Evolutionary conservation across 495 filamentous ascomycete genomes (phyloP).

Genomic region (Podospora didyma): DNA sequence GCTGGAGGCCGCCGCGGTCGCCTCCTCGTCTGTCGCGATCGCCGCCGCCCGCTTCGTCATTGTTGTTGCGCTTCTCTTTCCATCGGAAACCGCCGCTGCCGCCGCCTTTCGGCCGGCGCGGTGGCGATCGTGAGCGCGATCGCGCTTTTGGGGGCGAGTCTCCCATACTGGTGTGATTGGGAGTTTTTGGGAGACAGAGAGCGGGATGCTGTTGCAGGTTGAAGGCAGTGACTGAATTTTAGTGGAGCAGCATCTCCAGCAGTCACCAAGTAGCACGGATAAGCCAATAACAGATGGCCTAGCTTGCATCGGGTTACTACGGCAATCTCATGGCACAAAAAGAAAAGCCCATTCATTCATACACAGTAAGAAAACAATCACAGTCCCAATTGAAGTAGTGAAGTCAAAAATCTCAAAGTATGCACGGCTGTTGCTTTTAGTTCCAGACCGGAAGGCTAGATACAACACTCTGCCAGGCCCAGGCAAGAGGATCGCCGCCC

Average conservation of each 20-base stretch:
- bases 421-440: too few species aligned
- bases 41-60: conserved; percentile 44
- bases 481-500: neutral
- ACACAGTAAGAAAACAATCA: too few species aligned
- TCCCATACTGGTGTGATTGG: conserved; percentile 20
- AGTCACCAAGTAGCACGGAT: too few species aligned
- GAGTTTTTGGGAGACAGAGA: neutral
- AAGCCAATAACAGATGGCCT: too few species aligned
- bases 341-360: too few species aligned
- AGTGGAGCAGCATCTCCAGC: too few species aligned
- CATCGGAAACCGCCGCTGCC: conserved; percentile 58
- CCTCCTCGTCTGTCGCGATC: conserved; percentile 39
- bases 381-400: too few species aligned
- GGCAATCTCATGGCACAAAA: too few species aligned
- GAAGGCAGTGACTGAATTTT: too few species aligned
- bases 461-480: neutral
- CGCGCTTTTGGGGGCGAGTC: conserved; percentile 24
- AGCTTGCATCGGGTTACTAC: too few species aligned
- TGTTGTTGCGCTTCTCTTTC: conserved; percentile 59
- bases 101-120: conserved; percentile 37
- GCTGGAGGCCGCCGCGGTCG: conserved; percentile 39
- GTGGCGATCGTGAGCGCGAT: conserved; percentile 34
- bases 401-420: too few species aligned
- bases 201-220: too few species aligned
- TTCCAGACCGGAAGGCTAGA: neutral